These are phyloP conservation scores for Rutstroemia sp. DNA, from an alignment of 2,329 filamentous ascomycete genomes.

Conservation along the genomic window DNA sequence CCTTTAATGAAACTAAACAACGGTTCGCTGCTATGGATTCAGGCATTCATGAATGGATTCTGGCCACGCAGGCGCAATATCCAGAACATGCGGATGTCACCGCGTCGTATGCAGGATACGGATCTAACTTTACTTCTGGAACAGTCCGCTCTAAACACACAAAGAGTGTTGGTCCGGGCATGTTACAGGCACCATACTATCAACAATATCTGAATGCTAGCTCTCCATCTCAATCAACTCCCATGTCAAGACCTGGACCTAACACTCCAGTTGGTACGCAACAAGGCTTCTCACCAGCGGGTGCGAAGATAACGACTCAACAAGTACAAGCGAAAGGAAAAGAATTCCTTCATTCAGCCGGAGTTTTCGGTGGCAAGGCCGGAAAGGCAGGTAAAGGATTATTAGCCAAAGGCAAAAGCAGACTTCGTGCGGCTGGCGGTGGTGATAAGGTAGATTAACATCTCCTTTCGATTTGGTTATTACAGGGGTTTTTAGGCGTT, in stretches of 20 bases:
- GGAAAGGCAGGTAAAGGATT: slow-evolving; percentile 82
- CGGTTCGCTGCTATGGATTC: slow-evolving; percentile 67
- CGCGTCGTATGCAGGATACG: slow-evolving; percentile 13
- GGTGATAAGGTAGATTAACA: slow-evolving; percentile 82
- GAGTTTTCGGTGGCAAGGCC: slow-evolving; percentile 59
- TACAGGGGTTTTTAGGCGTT: slow-evolving; percentile 28
- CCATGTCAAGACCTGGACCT: slow-evolving; percentile 14
- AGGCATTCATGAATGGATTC: slow-evolving; percentile 58
- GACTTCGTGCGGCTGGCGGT: slow-evolving; percentile 53
- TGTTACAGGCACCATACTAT: slow-evolving; percentile 42
- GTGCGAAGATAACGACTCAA: slow-evolving; percentile 26
- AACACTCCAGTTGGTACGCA: slow-evolving; percentile 18
- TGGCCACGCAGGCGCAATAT: slow-evolving; percentile 36
- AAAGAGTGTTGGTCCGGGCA: slow-evolving; percentile 13
- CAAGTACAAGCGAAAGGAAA: slow-evolving; percentile 64
- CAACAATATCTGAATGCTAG: slow-evolving; percentile 50
- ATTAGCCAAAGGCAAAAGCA: slow-evolving; percentile 84
- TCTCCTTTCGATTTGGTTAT: slow-evolving; percentile 29
- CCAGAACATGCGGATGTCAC: slow-evolving; percentile 40
- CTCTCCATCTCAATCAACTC: slow-evolving; percentile 23
- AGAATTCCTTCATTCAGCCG: slow-evolving; percentile 78
- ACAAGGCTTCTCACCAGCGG: slow-evolving; percentile 21
- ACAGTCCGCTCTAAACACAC: slow-evolving; percentile 19
- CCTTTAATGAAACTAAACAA: slow-evolving; percentile 64
- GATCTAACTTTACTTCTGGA: slow-evolving; percentile 12